These are phyloP conservation scores for Boletus barrowsii DNA, from an alignment of 768 basidiomycete species.

Conservation along the genomic window DNA sequence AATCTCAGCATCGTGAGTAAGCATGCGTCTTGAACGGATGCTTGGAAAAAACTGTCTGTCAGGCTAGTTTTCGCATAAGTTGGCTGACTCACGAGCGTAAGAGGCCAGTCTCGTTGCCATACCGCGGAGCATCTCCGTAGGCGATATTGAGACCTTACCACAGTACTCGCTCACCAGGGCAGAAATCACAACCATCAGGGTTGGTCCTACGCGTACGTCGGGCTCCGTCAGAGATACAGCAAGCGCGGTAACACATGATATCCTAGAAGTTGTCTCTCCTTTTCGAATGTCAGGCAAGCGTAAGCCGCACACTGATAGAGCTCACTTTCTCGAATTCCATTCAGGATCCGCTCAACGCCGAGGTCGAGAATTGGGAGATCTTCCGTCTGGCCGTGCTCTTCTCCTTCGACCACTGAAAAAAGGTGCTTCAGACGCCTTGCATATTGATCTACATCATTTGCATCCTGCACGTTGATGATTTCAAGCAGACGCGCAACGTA, in stretches of 20 bases:
- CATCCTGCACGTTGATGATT: slow-evolving; percentile 44
- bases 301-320: not conserved
- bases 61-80: slow-evolving; percentile 10
- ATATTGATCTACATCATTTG: slow-evolving; percentile 56
- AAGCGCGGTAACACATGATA: slow-evolving; percentile 43
- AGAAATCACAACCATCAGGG: slow-evolving; percentile 61
- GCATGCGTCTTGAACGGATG: slow-evolving; percentile 69
- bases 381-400: slow-evolving; percentile 23
- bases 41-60: slow-evolving; percentile 33
- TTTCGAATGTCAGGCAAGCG: slow-evolving; percentile 11
- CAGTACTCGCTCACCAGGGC: slow-evolving; percentile 67
- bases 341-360: slow-evolving; percentile 55
- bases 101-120: slow-evolving; percentile 39
- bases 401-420: slow-evolving; percentile 38
- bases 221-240: slow-evolving; percentile 44
- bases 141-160: slow-evolving; percentile 47
- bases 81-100: slow-evolving; percentile 42
- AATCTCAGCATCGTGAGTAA: slow-evolving; percentile 71
- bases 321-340: slow-evolving; percentile 49
- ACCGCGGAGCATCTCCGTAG: slow-evolving; percentile 46
- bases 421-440: slow-evolving; percentile 46
- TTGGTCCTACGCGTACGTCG: slow-evolving; percentile 45
- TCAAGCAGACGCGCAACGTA: slow-evolving; percentile 51
- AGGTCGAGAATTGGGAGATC: slow-evolving; percentile 48
- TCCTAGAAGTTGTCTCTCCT: slow-evolving; percentile 42